Base-by-base conservation (phyloP, 2,329 filamentous ascomycete genomes). In the Elsinoe arachidis region DNA sequence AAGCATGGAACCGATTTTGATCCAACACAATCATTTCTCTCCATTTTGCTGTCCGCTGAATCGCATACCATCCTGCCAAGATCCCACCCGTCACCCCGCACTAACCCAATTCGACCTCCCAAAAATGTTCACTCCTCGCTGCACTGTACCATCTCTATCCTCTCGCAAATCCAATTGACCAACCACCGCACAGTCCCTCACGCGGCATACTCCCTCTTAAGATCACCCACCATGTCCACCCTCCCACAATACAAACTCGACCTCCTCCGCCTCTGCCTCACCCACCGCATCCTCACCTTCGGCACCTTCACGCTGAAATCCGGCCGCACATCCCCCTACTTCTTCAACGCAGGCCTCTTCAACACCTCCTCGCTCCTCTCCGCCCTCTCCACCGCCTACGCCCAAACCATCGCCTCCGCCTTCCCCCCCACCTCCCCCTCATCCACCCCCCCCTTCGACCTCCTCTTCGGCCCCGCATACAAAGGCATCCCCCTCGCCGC, bases 311-410 rank as follows among this genome's bases (percentile, higher is more conserved):
- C 86, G 65, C 83, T 99, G 69, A 99, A 99, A 77, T 96, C 91
- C 56, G 88, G 89, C 74, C 88, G 92, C 67, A 79, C 71, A 66
- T 96, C 90, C 11, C 93, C 93, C 41, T 97, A 97, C 80, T 97
- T 97, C 79, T 95, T 97, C 84, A 96, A 96, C 73, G 90, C 91
- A 47, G 90, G 91, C 60, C 83, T 88, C 66, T 95, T 97, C 74
- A 90, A 93, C 78, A 85, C 85, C 55, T 87, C 86, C 19, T 80
- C 85, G 61, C 82, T 96, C 30, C 83, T 95, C 62, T 81, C 81
- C 61, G 83, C 90, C 58, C 88, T 96, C 64, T 82, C 87, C 55
- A 80, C 83, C 39, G 90, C 92, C 59, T 97, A 92, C 73, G 92
- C 92, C 1, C 75, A 78, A 57, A 78, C 80, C 1, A 71, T 83